Evolutionary conservation across 768 basidiomycete genomes (phyloP).

Genomic region (Saitozyma podzolica): DNA sequence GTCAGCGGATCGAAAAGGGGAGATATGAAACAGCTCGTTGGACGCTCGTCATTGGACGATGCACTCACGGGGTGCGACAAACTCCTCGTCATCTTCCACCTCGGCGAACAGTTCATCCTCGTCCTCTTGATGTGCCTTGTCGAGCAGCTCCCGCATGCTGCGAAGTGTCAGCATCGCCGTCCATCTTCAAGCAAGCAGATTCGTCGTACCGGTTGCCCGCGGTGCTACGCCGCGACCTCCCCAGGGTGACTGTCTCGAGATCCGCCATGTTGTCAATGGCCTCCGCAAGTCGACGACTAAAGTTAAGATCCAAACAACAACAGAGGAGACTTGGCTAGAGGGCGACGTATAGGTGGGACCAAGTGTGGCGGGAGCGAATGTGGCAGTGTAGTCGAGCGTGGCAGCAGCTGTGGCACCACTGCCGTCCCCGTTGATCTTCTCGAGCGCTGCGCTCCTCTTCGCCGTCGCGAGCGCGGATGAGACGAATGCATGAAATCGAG

Average conservation of each 20-base stretch:
- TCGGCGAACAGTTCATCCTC: slow-evolving; percentile 48
- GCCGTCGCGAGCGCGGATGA: not conserved
- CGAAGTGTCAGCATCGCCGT: not conserved
- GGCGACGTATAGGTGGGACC: too few species aligned
- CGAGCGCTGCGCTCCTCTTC: not conserved
- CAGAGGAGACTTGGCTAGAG: too few species aligned
- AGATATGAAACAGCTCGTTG: not conserved
- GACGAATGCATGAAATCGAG: not conserved
- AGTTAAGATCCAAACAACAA: too few species aligned
- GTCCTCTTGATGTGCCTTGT: slow-evolving; percentile 49
- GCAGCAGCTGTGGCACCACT: too few species aligned
- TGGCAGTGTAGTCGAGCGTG: too few species aligned
- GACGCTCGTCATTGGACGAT: not conserved
- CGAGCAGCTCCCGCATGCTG: slow-evolving; percentile 49
- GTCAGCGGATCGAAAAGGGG: not conserved
- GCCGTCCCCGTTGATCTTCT: too few species aligned
- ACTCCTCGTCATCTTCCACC: slow-evolving; percentile 49
- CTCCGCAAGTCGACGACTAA: too few species aligned
- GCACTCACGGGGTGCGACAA: slow-evolving; percentile 40
- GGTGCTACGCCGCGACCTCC: slow-evolving; percentile 43
- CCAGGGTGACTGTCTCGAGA: slow-evolving; percentile 35
- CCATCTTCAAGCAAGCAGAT: not conserved
- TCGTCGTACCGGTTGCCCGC: slow-evolving; percentile 46
- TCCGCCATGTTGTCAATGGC: too few species aligned
- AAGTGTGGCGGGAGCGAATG: too few species aligned